Conservation (phyloP, 164 flowering plant species). For the Stephania yunnanensis region DNA sequence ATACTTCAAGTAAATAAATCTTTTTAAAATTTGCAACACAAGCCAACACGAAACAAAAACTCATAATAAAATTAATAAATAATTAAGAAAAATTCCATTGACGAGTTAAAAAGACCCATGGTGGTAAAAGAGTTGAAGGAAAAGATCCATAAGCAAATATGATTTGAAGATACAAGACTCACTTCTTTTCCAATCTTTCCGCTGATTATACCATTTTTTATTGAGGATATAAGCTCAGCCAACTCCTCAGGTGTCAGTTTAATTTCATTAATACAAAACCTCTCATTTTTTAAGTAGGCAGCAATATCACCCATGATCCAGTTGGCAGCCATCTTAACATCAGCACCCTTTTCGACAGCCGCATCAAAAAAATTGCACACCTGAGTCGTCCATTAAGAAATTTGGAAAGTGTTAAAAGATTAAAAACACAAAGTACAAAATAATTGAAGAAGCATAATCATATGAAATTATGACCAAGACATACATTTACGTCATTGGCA, state of each 20-base stretch:
- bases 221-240: constrained; percentile 74
- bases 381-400: constrained; percentile 32
- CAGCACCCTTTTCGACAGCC: constrained; percentile 71
- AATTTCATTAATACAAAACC: constrained; percentile 62
- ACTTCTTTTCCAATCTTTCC: constrained; percentile 98
- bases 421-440: background rate
- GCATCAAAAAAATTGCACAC: constrained; percentile 79
- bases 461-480: constrained; percentile 14
- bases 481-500: constrained; percentile 71
- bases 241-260: constrained; percentile 73
- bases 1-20: no score
- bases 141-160: background rate
- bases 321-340: constrained; percentile 80
- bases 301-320: constrained; percentile 98
- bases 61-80: background rate
- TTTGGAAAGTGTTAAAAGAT: constrained; percentile 5
- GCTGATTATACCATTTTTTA: constrained; percentile 75
- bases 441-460: constrained; percentile 1
- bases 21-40: no score
- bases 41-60: background rate
- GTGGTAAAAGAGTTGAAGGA: background rate
- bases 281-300: constrained; percentile 80
- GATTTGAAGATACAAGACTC: constrained; percentile 8
- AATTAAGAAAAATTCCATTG: background rate
- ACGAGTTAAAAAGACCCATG: constrained; percentile 1